Evolutionary conservation across 2,329 filamentous ascomycete genomes (phyloP).

Genomic region (Tricladium varicosporioides): DNA sequence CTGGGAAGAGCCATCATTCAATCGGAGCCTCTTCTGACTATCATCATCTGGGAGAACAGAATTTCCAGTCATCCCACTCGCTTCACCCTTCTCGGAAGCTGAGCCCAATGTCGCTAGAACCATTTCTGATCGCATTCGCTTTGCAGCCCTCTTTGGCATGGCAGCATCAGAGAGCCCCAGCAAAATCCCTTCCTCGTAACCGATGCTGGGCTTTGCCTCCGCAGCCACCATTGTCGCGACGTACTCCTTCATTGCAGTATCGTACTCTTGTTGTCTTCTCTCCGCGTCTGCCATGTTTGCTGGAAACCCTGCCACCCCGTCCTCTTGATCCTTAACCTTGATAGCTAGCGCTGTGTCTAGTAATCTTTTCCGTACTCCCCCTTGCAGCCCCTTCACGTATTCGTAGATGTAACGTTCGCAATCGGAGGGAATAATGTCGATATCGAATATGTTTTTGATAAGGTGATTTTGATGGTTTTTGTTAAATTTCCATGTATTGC

Average conservation of each 20-base stretch:
- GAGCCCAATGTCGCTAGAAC: conserved; percentile 54
- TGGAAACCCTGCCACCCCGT: conserved; percentile 46
- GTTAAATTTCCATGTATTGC: conserved; percentile 87
- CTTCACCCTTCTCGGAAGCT: conserved; percentile 10
- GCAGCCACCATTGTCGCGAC: conserved; percentile 28
- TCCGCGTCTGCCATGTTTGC: conserved; percentile 46
- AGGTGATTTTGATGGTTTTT: conserved; percentile 87
- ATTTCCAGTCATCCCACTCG: conserved; percentile 10
- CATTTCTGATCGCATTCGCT: conserved; percentile 61
- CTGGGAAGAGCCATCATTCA: conserved; percentile 45
- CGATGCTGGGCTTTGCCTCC: conserved; percentile 22
- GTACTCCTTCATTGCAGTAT: conserved; percentile 44
- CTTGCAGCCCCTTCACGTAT: conserved; percentile 79
- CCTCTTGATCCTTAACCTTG: conserved; percentile 54
- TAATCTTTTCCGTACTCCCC: conserved; percentile 68
- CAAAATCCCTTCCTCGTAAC: conserved; percentile 33
- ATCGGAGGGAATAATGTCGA: conserved; percentile 65
- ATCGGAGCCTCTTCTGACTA: conserved; percentile 40
- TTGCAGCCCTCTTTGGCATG: conserved; percentile 55
- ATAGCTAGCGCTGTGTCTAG: conserved; percentile 63
- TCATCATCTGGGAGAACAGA: conserved; percentile 24
- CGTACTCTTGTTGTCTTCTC: conserved; percentile 40
- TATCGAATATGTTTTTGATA: conserved; percentile 77
- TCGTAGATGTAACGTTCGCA: conserved; percentile 69
- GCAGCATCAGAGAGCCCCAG: conserved; percentile 44